Conservation (phyloP, 345 rosid species). For the Citrus cavaleriei region DNA sequence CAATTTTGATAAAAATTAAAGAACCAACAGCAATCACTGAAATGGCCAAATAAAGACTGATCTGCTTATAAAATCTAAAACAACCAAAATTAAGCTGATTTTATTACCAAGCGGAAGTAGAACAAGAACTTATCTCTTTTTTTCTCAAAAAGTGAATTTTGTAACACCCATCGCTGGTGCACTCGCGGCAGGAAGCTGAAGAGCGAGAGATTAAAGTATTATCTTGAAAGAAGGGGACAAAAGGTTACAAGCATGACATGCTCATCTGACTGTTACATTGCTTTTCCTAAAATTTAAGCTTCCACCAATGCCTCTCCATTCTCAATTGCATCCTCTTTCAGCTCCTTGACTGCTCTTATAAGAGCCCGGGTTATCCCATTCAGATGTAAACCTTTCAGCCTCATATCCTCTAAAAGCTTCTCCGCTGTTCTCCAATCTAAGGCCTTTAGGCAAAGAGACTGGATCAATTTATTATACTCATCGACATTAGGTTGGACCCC, state of each 20-base stretch:
- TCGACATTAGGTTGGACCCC: conserved; percentile 64
- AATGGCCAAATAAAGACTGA: background rate
- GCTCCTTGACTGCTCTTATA: conserved; percentile 75
- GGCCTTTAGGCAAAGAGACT: conserved; percentile 73
- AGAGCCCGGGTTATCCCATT: conserved; percentile 69
- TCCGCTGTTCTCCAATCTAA: conserved; percentile 76
- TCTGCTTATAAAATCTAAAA: background rate
- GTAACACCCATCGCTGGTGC: background rate
- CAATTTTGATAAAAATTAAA: too few species aligned
- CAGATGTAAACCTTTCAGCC: conserved; percentile 60
- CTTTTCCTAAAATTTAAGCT: conserved; percentile 15
- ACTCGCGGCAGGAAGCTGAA: background rate
- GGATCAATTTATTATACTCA: conserved; percentile 76
- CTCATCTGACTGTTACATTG: background rate
- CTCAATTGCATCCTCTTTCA: conserved; percentile 46
- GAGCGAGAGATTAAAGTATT: background rate
- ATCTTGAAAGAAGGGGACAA: background rate
- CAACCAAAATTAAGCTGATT: background rate
- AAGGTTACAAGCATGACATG: background rate
- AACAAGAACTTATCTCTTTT: background rate
- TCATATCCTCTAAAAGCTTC: conserved; percentile 61
- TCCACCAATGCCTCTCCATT: conserved; percentile 19
- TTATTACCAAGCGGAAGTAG: background rate
- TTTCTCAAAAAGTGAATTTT: background rate
- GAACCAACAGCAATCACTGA: too few species aligned